Evolutionary conservation across 768 basidiomycete genomes (phyloP), one percentile per base, ranked within the genome.

Genomic region (Naganishia vaughanmartiniae): DNA sequence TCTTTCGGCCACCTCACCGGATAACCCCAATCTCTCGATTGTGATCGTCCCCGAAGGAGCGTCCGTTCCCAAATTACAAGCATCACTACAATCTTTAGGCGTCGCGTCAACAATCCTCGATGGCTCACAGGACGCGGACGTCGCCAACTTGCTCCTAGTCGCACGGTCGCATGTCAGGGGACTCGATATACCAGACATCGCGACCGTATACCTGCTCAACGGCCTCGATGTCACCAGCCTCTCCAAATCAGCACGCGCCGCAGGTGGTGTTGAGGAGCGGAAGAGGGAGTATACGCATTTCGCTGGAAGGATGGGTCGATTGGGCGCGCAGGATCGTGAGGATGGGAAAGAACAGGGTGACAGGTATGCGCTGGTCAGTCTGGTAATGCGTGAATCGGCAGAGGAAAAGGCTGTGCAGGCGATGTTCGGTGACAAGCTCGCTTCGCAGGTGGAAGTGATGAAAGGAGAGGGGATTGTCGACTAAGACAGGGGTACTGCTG

Each of bases 261-360:
- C 53, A 30, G 68, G 68, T 3, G 68, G 68, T 0, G 54, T 69
- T 2, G 68, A 45, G 19, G 68, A 69, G 28, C 55, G 51, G 9
- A 46, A 69, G 57, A 55, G 68, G 51, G 68, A 69, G 54, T 69
- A 69, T 26, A 34, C 26, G 24, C 68, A 69, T 51, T 45, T 69
- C 34, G 68, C 68, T 21, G 68, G 68, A 9, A 57, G 68, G 42
- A 57, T 69, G 55, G 57, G 68, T 1, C 24, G 68, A 34, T 26
- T 69, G 54, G 57, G 68, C 6, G 57, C 53, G 24, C 36, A 21
- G 12, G 65, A 53, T 66, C 10, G 26, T 2, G 46, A 9, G 2
- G 33, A 48, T n/a, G 54, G 54, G 7, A 15, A n/a, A 15, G 21
- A 24, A 5, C n/a, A 42, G 15, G 42, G 15, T 15, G 42, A 33